These are phyloP conservation scores for Multifurca ochricompacta DNA, from an alignment of 768 basidiomycete genomes.

Conservation along the genomic window DNA sequence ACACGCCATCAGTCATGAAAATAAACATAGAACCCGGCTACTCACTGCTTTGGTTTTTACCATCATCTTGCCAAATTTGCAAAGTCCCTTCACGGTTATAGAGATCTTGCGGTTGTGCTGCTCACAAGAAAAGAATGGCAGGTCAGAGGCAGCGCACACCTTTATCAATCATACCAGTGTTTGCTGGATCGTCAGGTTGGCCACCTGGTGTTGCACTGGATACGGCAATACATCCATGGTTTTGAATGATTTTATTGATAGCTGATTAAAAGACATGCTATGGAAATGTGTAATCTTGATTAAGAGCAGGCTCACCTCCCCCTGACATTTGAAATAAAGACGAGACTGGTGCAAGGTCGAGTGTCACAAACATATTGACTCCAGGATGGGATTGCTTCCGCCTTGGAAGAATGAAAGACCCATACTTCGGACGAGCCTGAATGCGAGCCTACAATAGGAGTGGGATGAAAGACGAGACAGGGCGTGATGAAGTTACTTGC, in stretches of 20 bases:
- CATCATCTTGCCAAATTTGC: slow-evolving; percentile 13
- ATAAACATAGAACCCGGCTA: neutral
- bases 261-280: neutral
- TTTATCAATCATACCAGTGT: neutral
- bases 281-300: neutral
- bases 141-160: neutral
- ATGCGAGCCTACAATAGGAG: neutral
- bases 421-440: neutral
- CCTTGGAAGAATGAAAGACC: neutral
- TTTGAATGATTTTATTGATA: slow-evolving; percentile 10
- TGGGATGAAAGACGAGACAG: neutral
- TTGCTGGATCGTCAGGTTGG: neutral
- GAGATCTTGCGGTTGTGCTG: neutral
- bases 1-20: neutral
- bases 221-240: slow-evolving; percentile 7
- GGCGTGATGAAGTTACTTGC: neutral
- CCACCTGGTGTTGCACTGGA: slow-evolving; percentile 16
- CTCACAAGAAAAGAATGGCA: neutral
- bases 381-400: neutral
- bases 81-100: slow-evolving; percentile 16
- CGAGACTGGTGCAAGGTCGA: neutral
- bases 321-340: slow-evolving; percentile 3
- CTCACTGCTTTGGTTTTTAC: neutral
- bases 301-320: neutral
- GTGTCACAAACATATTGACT: neutral